Conservation (phyloP, 441 rosid genomes). For the Eruca vesicaria region DNA sequence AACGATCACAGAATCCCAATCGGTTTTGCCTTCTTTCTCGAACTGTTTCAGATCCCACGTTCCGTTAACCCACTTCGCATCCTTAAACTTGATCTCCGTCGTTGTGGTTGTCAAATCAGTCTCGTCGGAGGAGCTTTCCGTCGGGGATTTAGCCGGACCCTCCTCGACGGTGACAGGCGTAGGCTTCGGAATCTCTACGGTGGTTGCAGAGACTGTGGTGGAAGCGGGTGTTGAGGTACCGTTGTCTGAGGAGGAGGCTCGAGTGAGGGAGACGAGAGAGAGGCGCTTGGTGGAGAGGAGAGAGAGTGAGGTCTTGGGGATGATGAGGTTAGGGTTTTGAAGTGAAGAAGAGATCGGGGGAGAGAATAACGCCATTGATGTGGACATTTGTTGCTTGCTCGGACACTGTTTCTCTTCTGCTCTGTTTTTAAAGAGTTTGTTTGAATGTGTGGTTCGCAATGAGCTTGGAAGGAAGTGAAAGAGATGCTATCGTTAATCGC, state of each 20-base stretch:
- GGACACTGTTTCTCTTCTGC: background rate
- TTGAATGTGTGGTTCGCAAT: too few species aligned
- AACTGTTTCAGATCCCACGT: slow-evolving; percentile 88
- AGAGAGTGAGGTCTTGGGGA: slow-evolving; percentile 7
- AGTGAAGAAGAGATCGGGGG: slow-evolving; percentile 26
- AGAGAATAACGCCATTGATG: slow-evolving; percentile 32
- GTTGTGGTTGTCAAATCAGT: background rate
- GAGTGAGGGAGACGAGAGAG: slow-evolving; percentile 21
- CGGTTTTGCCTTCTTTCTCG: slow-evolving; percentile 56
- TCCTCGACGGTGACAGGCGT: background rate
- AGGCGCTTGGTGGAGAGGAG: slow-evolving; percentile 23
- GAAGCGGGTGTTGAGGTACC: slow-evolving; percentile 11
- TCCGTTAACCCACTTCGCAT: slow-evolving; percentile 71
- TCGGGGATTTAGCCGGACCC: slow-evolving; percentile 1
- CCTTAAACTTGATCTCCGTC: slow-evolving; percentile 43
- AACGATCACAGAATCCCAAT: slow-evolving; percentile 90
- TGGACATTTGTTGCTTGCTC: slow-evolving; percentile 26
- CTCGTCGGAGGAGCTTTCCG: slow-evolving; percentile 16
- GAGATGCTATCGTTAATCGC: slow-evolving; percentile 20
- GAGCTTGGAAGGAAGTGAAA: background rate
- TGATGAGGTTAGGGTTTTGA: slow-evolving; percentile 1
- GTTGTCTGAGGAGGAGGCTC: slow-evolving; percentile 27
- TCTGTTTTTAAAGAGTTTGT: too few species aligned
- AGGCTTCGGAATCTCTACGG: slow-evolving; percentile 24
- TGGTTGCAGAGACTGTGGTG: slow-evolving; percentile 18